Conservation (phyloP, 176 grass and related monocot genomes). For the Triticum monococcum region DNA sequence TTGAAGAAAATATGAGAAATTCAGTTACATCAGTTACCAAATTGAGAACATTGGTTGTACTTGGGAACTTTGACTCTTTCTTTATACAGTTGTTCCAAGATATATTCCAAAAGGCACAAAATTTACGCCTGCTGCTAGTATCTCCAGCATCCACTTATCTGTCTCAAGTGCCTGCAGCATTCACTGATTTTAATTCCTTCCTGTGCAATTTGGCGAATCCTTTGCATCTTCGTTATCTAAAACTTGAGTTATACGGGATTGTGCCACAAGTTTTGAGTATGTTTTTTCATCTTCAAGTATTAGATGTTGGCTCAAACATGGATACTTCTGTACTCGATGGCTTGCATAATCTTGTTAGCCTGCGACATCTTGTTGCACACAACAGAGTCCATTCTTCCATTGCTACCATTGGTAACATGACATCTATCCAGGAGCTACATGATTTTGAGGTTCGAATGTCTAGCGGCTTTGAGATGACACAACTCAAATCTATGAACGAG, state of each 20-base stretch:
- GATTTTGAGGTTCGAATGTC: background rate
- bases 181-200: no score
- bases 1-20: conserved; percentile 1
- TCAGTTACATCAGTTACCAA: background rate
- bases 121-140: conserved; percentile 17
- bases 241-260: no score
- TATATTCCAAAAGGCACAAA: background rate
- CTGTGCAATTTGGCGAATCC: no score
- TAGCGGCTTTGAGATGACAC: background rate
- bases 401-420: background rate
- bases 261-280: conserved; percentile 12
- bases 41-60: conserved; percentile 34
- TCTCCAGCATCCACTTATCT: background rate
- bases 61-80: background rate
- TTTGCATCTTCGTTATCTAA: no score
- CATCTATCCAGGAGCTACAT: conserved; percentile 9
- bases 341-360: background rate
- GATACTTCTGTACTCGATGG: background rate
- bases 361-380: background rate
- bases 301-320: background rate
- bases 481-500: background rate
- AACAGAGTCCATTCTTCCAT: background rate
- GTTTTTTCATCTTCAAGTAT: conserved; percentile 38
- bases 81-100: background rate
- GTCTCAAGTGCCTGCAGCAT: no score